Conservation (phyloP, 768 basidiomycete species). For the Tephrocybe rancida region DNA sequence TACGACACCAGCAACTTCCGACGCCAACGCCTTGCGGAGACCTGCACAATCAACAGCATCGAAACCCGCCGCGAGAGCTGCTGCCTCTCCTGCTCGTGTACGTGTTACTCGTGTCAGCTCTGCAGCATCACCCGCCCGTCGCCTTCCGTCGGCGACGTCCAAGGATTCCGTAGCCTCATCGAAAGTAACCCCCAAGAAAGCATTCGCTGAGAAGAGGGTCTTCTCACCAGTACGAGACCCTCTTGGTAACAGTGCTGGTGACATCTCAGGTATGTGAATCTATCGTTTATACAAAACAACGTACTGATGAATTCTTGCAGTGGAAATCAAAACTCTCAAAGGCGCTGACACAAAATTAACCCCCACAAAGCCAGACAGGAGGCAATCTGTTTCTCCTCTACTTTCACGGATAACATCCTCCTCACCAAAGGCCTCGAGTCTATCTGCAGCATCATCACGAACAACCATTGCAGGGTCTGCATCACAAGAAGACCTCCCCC, state of each 20-base stretch:
- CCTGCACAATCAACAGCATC: conserved; percentile 8
- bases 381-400: conserved; percentile 1
- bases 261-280: conserved; percentile 29
- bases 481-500: conserved; percentile 23
- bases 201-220: conserved; percentile 26
- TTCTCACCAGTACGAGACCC: conserved; percentile 44
- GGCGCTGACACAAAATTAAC: conserved; percentile 11
- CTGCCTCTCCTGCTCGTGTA: conserved; percentile 20
- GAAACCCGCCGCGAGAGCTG: conserved; percentile 11
- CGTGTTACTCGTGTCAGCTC: conserved; percentile 15
- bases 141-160: conserved; percentile 19
- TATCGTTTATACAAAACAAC: neutral
- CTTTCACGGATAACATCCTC: conserved; percentile 11
- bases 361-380: conserved; percentile 11
- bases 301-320: conserved; percentile 15
- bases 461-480: conserved; percentile 1
- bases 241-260: conserved; percentile 34
- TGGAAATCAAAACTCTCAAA: conserved; percentile 23
- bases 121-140: conserved; percentile 24
- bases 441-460: conserved; percentile 12
- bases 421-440: conserved; percentile 15
- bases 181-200: conserved; percentile 10
- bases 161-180: conserved; percentile 18
- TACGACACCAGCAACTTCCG: conserved; percentile 6
- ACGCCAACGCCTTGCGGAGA: conserved; percentile 11